Conservation (phyloP, 768 basidiomycete species). For the Erythrobasidium yunnanense region DNA sequence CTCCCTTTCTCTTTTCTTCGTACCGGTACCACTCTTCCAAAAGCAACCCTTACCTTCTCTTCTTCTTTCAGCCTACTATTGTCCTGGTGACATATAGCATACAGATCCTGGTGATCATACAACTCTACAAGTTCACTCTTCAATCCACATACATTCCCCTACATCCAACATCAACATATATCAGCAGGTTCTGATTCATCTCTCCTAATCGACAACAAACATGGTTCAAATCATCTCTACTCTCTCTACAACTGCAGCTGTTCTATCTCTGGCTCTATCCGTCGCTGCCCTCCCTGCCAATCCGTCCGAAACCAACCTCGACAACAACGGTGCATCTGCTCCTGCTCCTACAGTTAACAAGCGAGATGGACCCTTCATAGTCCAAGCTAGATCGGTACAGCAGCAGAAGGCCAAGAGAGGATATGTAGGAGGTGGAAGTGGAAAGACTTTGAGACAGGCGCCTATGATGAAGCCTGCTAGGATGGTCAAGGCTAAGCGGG, state of each 20-base stretch:
- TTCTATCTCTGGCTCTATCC: not conserved
- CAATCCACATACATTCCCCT: not conserved
- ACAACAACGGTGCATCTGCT: not conserved
- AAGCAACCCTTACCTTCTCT: not conserved
- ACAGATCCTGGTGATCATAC: slow-evolving; percentile 12
- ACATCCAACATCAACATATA: not conserved
- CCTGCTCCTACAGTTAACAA: not conserved
- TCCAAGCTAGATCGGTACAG: slow-evolving; percentile 2
- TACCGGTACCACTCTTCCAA: not conserved
- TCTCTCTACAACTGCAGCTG: not conserved
- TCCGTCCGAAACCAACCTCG: not conserved
- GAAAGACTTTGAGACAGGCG: slow-evolving; percentile 3
- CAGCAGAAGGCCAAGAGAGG: slow-evolving; percentile 5
- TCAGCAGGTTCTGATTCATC: slow-evolving; percentile 24
- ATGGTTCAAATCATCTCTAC: slow-evolving; percentile 13
- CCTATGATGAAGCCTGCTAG: slow-evolving; percentile 10
- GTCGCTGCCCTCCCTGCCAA: slow-evolving; percentile 10
- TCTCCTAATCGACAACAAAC: not conserved
- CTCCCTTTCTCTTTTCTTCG: not conserved
- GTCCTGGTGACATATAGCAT: slow-evolving; percentile 13
- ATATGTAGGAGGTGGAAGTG: not conserved
- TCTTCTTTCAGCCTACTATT: not conserved
- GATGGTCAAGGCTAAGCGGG: slow-evolving; percentile 7
- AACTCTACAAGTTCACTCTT: too few relatives aligned
- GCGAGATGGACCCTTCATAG: slow-evolving; percentile 1